Conservation (phyloP, 805 yeast genomes). For the Candida peoriensis region DNA sequence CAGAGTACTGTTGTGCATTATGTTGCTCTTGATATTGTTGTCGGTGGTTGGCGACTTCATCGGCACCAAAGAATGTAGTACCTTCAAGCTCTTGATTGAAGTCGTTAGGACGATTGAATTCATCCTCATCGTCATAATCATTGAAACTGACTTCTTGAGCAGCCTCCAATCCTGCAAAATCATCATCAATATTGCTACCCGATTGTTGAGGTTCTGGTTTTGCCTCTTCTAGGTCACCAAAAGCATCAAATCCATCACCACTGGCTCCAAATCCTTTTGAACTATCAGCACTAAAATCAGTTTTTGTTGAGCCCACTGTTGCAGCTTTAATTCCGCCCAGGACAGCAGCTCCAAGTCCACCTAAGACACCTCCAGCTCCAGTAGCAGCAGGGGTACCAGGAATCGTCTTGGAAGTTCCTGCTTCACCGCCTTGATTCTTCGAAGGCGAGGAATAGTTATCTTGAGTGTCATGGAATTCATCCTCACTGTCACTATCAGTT, state of each 20-base stretch:
- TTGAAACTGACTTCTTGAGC: constrained; percentile 28
- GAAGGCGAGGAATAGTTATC: constrained; percentile 23
- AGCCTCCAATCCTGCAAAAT: constrained; percentile 40
- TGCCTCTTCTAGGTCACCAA: constrained; percentile 9
- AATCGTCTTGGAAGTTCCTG: background rate
- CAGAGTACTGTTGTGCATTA: background rate
- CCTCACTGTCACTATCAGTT: constrained; percentile 41
- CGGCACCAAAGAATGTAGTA: constrained; percentile 22
- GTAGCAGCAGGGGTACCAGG: constrained; percentile 1
- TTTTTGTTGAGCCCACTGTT: background rate
- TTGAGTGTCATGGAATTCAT: constrained; percentile 36
- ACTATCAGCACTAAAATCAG: constrained; percentile 6
- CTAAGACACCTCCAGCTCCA: constrained; percentile 29
- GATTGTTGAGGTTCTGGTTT: constrained; percentile 3
- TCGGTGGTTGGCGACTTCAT: constrained; percentile 4
- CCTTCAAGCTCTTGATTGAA: constrained; percentile 20
- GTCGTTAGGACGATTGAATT: constrained; percentile 15
- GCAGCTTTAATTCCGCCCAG: background rate
- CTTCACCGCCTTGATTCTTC: too few species aligned
- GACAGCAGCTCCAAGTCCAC: background rate
- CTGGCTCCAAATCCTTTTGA: constrained; percentile 1
- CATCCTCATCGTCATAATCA: constrained; percentile 24
- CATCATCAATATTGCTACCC: constrained; percentile 30
- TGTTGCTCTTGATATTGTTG: background rate
- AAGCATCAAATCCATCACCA: constrained; percentile 2